Percentiles rank a stretch among this genome's conserved stretches.
These are phyloP conservation scores for Aspergillus latus DNA, from an alignment of 2,329 filamentous ascomycete species.

Conservation along the genomic window DNA sequence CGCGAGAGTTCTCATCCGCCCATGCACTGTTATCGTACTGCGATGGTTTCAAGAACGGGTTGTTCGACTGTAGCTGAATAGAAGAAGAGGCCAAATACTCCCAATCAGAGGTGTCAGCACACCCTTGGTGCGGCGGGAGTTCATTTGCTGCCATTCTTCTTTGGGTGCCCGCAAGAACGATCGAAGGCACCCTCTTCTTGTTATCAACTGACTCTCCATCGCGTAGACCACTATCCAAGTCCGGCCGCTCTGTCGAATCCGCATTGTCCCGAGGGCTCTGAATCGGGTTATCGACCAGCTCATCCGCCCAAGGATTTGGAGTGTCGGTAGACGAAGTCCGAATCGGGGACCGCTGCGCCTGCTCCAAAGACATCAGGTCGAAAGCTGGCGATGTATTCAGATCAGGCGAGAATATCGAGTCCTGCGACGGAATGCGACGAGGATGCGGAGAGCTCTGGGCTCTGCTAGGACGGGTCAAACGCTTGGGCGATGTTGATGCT, in stretches of 20 bases:
- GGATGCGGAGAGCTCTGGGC: conserved; percentile 31
- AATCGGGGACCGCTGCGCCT: conserved; percentile 38
- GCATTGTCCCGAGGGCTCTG: conserved; percentile 13
- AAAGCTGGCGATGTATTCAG: conserved; percentile 41
- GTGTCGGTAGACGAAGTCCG: conserved; percentile 29
- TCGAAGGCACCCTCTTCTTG: conserved; percentile 22
- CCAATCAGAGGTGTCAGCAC: conserved; percentile 20
- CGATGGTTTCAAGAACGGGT: conserved; percentile 39
- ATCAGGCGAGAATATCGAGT: conserved; percentile 39
- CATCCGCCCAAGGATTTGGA: conserved; percentile 35
- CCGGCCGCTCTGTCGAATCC: conserved; percentile 12
- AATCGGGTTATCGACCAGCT: conserved; percentile 26
- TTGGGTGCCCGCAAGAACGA: conserved; percentile 25
- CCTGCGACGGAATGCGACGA: conserved; percentile 28
- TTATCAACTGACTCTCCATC: conserved; percentile 7
- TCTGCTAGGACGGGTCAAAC: conserved; percentile 28
- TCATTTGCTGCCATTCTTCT: conserved; percentile 24
- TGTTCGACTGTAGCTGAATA: conserved; percentile 39
- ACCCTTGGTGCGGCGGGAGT: conserved; percentile 17
- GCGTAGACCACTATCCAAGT: conserved; percentile 3
- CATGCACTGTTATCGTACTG: conserved; percentile 24
- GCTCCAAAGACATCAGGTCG: conserved; percentile 39
- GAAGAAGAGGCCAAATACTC: conserved; percentile 24
- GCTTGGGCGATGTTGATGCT: conserved; percentile 30
- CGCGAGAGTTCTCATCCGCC: conserved; percentile 19